phyloP scores from a whole-genome alignment of 2,329 filamentous ascomycete genomes.

The Chaetomium sp. region DNA sequence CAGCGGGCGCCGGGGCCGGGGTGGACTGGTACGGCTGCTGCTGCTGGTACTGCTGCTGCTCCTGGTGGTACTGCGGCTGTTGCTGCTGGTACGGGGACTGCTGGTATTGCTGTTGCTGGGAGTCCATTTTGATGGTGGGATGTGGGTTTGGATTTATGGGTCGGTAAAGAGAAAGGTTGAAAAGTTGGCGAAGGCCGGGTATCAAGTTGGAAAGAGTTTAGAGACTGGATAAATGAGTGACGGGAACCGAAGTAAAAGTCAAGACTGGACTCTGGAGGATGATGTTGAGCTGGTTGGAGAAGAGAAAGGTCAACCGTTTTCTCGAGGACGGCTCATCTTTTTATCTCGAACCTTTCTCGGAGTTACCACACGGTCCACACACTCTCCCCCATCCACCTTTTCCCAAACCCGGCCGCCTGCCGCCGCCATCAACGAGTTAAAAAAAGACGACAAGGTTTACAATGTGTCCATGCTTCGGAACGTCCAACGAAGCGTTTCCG shows the following conservation, averaged over 20 bases:
- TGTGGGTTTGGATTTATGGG: not conserved
- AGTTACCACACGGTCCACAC: too few relatives aligned
- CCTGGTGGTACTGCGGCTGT: too few relatives aligned
- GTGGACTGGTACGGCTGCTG: too few relatives aligned
- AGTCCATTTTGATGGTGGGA: conserved; percentile 16
- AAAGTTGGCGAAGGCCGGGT: conserved; percentile 2
- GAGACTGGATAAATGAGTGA: conserved; percentile 6
- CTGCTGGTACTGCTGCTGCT: too few relatives aligned
- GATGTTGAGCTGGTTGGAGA: not conserved
- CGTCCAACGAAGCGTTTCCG: not conserved
- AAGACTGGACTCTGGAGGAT: not conserved
- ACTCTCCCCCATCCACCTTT: too few relatives aligned
- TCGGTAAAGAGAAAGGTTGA: not conserved
- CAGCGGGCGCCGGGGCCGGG: too few relatives aligned
- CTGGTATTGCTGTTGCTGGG: conserved; percentile 13
- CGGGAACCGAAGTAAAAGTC: not conserved
- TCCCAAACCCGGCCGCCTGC: too few relatives aligned
- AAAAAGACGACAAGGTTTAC: too few relatives aligned
- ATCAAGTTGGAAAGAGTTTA: not conserved
- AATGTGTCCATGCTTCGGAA: too few relatives aligned
- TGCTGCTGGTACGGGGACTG: too few relatives aligned
- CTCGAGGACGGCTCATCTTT: not conserved
- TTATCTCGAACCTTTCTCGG: not conserved
- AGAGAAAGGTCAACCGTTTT: too few relatives aligned
- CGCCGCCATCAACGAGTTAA: too few relatives aligned